A percentile compares a stretch with the other conserved stretches of the same genome.
Conservation (phyloP, 2,329 filamentous ascomycete genomes). For the Biscogniauxia sp. region DNA sequence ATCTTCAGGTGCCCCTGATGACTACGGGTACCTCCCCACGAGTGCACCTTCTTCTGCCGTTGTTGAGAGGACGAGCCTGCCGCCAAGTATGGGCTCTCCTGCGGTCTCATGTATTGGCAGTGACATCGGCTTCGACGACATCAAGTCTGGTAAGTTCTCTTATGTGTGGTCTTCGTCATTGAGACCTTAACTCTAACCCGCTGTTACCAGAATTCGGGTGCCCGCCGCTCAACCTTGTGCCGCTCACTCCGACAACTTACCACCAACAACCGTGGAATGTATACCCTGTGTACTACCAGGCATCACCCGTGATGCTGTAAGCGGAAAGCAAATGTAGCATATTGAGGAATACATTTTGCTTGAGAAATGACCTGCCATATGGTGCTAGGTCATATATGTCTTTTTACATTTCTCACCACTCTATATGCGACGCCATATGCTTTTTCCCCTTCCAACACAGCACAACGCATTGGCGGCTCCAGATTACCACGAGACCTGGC, state of each 20-base stretch:
- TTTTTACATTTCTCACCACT: slow-evolving; percentile 7
- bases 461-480: no score
- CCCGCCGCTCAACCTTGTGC: slow-evolving; percentile 31
- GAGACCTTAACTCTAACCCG: slow-evolving; percentile 26
- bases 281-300: slow-evolving; percentile 36
- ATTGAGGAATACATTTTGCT: slow-evolving; percentile 33
- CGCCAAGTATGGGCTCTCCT: slow-evolving; percentile 31
- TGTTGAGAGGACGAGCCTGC: slow-evolving; percentile 34
- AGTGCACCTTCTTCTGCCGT: slow-evolving; percentile 46
- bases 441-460: no score
- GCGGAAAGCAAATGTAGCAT: slow-evolving; percentile 9
- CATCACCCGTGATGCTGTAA: slow-evolving; percentile 25
- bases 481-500: slow-evolving; percentile 22
- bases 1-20: slow-evolving; percentile 47
- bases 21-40: slow-evolving; percentile 51
- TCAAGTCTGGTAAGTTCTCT: slow-evolving; percentile 32
- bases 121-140: slow-evolving; percentile 35
- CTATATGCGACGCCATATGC: no score
- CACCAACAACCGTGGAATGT: slow-evolving; percentile 35
- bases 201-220: slow-evolving; percentile 32
- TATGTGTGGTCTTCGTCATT: slow-evolving; percentile 4
- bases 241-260: slow-evolving; percentile 31
- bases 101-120: slow-evolving; percentile 30
- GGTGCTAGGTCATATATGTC: slow-evolving; percentile 36
- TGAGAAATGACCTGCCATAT: slow-evolving; percentile 28